Base-by-base conservation (phyloP, 495 filamentous ascomycete species). In the Thermochaetoides thermophila region DNA sequence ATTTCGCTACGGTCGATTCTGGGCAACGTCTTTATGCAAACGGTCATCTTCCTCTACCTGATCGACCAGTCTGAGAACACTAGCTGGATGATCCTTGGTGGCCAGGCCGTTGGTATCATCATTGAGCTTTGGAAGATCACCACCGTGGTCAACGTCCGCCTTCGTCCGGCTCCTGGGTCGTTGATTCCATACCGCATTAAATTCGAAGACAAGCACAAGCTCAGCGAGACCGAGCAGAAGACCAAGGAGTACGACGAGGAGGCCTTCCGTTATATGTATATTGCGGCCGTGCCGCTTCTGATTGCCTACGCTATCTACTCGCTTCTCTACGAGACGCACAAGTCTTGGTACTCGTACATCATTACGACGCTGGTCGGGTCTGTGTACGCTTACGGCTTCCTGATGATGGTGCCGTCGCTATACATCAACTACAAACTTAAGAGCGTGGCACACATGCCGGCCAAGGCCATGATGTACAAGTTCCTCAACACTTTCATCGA, bases 381-480 rank as follows among this genome's bases (percentile, higher is more conserved):
- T 29, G 89, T 97, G 20, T 97, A 97, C 52, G 87, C 89, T 1
- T 97, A 97, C 47, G 89, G 89, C 6, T 97, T 97, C 64, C 58
- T 97, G 39, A 96, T 97, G 91, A 96, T 97, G 89, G 83, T 97
- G 12, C 89, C 89, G 17, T 79, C 73, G 37, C 64, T 97, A 34
- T 97, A 96, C 56, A 97, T 97, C 73, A 97, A 97, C 65, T 97
- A 97, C 63, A 71, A 87, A 6, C 70, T 97, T 42, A 89, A 96
- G 73, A 81, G 74, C 39, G 85, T 97, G 25, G 89, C 89, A 19
- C 89, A 97, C 59, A 94, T 97, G 89, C 89, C 91, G 3, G 80
- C 66, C 23, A 84, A 81, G 53, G 84, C 89, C 6, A 85, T 97
- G 86, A 84, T 75, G 42, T 97, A 96, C 64, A 97, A 97, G 60